Evolutionary conservation across 1,139 yeast species (phyloP), one percentile per base, ranked within the genome.

Genomic region (Insectozyma bohioensis): DNA sequence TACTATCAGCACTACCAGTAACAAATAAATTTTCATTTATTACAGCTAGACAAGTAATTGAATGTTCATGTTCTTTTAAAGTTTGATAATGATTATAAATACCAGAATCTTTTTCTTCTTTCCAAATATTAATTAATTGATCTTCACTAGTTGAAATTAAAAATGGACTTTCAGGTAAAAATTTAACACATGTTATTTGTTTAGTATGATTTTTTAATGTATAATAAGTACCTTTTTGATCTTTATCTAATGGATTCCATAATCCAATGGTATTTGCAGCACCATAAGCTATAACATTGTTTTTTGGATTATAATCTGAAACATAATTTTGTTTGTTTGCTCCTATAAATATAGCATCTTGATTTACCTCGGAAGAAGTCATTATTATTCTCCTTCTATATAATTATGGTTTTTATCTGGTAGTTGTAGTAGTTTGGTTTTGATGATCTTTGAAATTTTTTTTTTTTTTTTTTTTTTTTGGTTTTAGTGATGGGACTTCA

Each of bases 261-360:
- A 87, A 54, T 0, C 94, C 94, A 28, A 88, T 63, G n/a, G 77
- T 72, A 33, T 67, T 70, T 2, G 80, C 79, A 0, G 95, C 92
- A 8, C 95, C 96, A 57, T 66, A 87, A 0, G 95, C 95, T 7
- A 85, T 68, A 4, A 73, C 39, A 13, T 64, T 56, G 10, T 50
- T 49, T 1, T 41, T 38, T 0, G 54, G 41, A 42, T 69, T 66
- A 50, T 72, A 76, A 48, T 81, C 94, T 7, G 85, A 75, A 4
- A 77, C 80, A 46, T 74, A 77, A 8, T 84, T 72, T 48, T 84
- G 90, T 43, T 77, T 75, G 52, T 87, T 87, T 20, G 90, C 94
- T 6, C 96, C 97, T 11, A 80, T 67, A 46, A 86, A 80, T 6
- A 82, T 65, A 26, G 84, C 85, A 37, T 80, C 84, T 36, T 63